phyloP scores from a whole-genome alignment of 1,284 basidiomycete species.

The Butyriboletus appendiculatus region DNA sequence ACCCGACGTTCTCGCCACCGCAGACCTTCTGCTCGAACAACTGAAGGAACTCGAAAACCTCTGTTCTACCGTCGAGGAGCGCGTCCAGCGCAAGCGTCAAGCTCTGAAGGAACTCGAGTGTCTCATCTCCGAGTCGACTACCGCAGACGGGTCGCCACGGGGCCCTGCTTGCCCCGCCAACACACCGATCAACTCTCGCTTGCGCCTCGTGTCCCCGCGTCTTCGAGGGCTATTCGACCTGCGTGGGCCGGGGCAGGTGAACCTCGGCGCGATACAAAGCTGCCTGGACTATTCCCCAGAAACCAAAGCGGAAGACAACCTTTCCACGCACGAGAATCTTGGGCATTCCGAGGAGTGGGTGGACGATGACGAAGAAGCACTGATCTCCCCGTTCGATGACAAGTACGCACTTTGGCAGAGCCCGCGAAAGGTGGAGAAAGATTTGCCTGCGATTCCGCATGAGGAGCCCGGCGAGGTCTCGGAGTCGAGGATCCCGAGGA shows the following conservation, averaged over 20 bases:
- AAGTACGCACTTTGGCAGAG: slow-evolving; percentile 19
- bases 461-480: background rate
- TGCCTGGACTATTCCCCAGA: slow-evolving; percentile 30
- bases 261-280: slow-evolving; percentile 26
- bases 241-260: slow-evolving; percentile 26
- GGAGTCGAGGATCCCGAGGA: slow-evolving; percentile 24
- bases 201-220: slow-evolving; percentile 24
- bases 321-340: slow-evolving; percentile 5
- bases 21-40: slow-evolving; percentile 30
- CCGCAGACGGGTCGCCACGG: slow-evolving; percentile 15
- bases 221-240: slow-evolving; percentile 35
- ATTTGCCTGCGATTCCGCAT: slow-evolving; percentile 14
- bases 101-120: slow-evolving; percentile 30
- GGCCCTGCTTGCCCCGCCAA: slow-evolving; percentile 26
- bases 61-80: slow-evolving; percentile 27
- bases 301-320: background rate
- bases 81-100: slow-evolving; percentile 28
- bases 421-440: slow-evolving; percentile 16
- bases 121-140: slow-evolving; percentile 20
- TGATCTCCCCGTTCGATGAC: slow-evolving; percentile 30
- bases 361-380: slow-evolving; percentile 27
- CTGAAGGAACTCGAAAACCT: slow-evolving; percentile 25
- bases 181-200: slow-evolving; percentile 22
- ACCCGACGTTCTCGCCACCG: slow-evolving; percentile 28
- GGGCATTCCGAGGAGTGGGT: slow-evolving; percentile 23